These are phyloP conservation scores for Setaria italica DNA, from an alignment of 202 grass and related monocot species.

Conservation along the genomic window DNA sequence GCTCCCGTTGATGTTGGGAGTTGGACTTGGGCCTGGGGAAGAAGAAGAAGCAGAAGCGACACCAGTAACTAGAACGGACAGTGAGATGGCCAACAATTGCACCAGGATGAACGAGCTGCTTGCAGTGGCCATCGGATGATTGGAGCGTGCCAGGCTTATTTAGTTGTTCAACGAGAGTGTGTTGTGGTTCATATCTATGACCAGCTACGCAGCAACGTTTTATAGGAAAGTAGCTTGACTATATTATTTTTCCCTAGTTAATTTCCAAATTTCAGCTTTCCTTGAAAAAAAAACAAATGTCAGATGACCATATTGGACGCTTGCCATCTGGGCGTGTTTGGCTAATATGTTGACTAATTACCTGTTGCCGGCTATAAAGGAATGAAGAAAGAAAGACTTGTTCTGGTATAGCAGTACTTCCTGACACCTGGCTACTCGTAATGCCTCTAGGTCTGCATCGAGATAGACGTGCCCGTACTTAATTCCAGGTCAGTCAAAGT, in stretches of 20 bases:
- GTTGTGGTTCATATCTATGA: neutral
- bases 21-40: neutral
- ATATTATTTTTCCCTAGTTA: neutral
- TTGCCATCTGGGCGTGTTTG: too few species aligned
- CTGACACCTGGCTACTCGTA: neutral
- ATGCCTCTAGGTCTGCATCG: neutral
- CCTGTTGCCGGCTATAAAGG: neutral
- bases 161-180: neutral
- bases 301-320: too few species aligned
- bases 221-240: neutral
- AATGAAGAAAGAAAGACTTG: neutral
- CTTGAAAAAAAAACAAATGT: too few species aligned
- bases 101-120: neutral
- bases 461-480: neutral
- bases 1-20: neutral
- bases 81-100: neutral
- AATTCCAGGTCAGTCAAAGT: slow-evolving; percentile 9
- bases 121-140: neutral
- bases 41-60: neutral
- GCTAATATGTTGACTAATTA: slow-evolving; percentile 2
- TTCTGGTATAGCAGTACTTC: neutral
- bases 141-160: neutral
- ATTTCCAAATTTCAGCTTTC: neutral
- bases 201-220: neutral
- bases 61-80: neutral